Percentiles rank a stretch among this genome's conserved stretches.
Conservation (phyloP, 2,329 filamentous ascomycete genomes). For the Endoconidiophora laricicola region DNA sequence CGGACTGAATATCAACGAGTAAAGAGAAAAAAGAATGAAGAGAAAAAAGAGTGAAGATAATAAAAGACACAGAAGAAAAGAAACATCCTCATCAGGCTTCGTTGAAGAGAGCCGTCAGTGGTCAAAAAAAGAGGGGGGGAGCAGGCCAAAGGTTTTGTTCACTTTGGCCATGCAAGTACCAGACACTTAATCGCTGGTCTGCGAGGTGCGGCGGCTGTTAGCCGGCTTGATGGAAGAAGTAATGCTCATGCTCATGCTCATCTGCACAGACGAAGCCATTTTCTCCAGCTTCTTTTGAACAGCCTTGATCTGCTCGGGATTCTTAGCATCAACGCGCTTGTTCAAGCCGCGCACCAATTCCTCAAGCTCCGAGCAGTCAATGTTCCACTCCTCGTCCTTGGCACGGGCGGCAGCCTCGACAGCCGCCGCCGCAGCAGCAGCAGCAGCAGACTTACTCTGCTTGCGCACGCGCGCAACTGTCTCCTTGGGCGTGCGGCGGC, state of each 20-base stretch:
- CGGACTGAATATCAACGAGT: too few relatives aligned
- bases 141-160: too few relatives aligned
- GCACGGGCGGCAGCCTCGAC: slow-evolving; percentile 16
- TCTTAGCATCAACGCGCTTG: slow-evolving; percentile 35
- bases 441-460: slow-evolving; percentile 13
- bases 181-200: slow-evolving; percentile 1
- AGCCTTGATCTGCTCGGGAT: slow-evolving; percentile 35
- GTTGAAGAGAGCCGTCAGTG: too few relatives aligned
- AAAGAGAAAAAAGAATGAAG: too few relatives aligned
- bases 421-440: slow-evolving; percentile 11
- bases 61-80: too few relatives aligned
- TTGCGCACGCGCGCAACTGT: slow-evolving; percentile 2
- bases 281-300: slow-evolving; percentile 33
- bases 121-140: too few relatives aligned
- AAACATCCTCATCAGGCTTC: too few relatives aligned
- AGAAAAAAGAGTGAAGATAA: too few relatives aligned
- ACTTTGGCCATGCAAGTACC: too few relatives aligned
- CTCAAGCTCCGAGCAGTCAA: slow-evolving; percentile 47
- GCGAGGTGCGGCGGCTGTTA: slow-evolving; percentile 13
- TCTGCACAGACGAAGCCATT: slow-evolving; percentile 32
- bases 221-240: slow-evolving; percentile 9
- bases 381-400: slow-evolving; percentile 32
- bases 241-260: slow-evolving; percentile 16
- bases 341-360: slow-evolving; percentile 34
- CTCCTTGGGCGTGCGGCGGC: slow-evolving; percentile 5